A percentile compares a stretch with the other conserved stretches of the same genome.
phyloP scores from a whole-genome alignment of 108 stramenopile species.

The Fragilaria radians region DNA sequence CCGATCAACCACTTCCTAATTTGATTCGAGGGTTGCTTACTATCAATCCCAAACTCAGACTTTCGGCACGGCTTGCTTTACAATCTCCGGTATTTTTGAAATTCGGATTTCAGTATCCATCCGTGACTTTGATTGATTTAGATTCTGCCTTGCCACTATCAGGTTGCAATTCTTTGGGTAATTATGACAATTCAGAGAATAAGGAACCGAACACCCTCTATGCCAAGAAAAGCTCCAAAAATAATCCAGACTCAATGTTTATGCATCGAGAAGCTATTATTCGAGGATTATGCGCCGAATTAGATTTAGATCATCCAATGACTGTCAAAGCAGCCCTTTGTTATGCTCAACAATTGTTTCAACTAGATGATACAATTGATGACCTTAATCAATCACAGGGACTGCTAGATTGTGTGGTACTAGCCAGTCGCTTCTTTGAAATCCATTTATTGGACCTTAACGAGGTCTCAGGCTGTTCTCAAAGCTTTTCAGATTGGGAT shows the following conservation, averaged over 20 bases:
- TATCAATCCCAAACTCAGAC: constrained; percentile 44
- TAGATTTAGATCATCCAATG: constrained; percentile 62
- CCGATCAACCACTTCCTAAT: constrained; percentile 65
- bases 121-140: constrained; percentile 27
- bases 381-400: constrained; percentile 48
- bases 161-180: too few relatives aligned
- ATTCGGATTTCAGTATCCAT: constrained; percentile 34
- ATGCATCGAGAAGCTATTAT: constrained; percentile 40
- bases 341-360: constrained; percentile 52
- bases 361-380: constrained; percentile 63
- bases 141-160: constrained; percentile 17
- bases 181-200: constrained; percentile 5
- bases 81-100: constrained; percentile 58
- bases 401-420: constrained; percentile 62
- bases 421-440: constrained; percentile 75
- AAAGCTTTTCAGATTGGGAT: constrained; percentile 41
- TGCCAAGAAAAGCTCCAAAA: constrained; percentile 19
- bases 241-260: constrained; percentile 27
- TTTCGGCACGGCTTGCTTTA: constrained; percentile 63
- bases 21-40: constrained; percentile 59
- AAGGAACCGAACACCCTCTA: constrained; percentile 6
- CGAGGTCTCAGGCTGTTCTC: constrained; percentile 14
- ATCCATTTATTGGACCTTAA: constrained; percentile 41
- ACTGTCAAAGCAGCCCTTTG: constrained; percentile 49
- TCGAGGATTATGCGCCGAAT: constrained; percentile 40